Evolutionary conservation across 2,329 filamentous ascomycete species (phyloP).

Genomic region (Colletotrichum somersetense): DNA sequence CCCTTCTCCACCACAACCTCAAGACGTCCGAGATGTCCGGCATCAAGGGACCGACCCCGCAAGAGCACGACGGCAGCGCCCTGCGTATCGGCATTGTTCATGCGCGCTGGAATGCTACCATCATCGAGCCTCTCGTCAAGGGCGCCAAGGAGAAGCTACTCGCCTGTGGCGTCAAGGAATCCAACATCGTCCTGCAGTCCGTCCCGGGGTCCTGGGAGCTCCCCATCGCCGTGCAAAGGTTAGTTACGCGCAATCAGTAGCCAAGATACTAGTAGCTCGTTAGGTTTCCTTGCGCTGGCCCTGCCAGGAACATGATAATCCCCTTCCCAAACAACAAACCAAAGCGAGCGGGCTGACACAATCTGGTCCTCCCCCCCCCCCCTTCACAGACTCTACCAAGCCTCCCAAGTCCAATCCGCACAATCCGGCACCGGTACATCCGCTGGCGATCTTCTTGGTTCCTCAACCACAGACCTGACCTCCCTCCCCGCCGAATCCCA

Average conservation of each 20-base stretch:
- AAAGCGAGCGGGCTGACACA: slow-evolving; percentile 8
- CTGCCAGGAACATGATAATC: neutral
- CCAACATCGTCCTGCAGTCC: slow-evolving; percentile 89
- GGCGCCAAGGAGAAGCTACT: slow-evolving; percentile 85
- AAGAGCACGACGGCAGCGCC: slow-evolving; percentile 74
- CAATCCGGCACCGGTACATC: slow-evolving; percentile 70
- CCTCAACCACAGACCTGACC: slow-evolving; percentile 76
- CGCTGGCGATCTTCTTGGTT: slow-evolving; percentile 81
- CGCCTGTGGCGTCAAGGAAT: slow-evolving; percentile 83
- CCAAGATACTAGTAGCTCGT: neutral
- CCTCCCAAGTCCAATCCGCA: slow-evolving; percentile 86
- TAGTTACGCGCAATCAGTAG: slow-evolving; percentile 47
- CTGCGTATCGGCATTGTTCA: slow-evolving; percentile 96
- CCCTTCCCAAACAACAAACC: neutral
- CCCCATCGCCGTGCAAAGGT: slow-evolving; percentile 90
- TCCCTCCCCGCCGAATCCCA: slow-evolving; percentile 59
- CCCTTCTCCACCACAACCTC: slow-evolving; percentile 6
- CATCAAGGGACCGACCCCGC: slow-evolving; percentile 68
- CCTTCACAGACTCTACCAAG: slow-evolving; percentile 77
- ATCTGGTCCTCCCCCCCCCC: neutral
- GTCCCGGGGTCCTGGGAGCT: slow-evolving; percentile 97
- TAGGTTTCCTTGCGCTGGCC: neutral
- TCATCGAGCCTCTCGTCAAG: slow-evolving; percentile 87
- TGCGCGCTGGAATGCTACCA: slow-evolving; percentile 91
- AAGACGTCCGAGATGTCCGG: slow-evolving; percentile 58